Percentiles rank a stretch among this genome's conserved stretches.
Conservation (phyloP, 176 grass and related monocot species). For the Cenchrus purpureus region DNA sequence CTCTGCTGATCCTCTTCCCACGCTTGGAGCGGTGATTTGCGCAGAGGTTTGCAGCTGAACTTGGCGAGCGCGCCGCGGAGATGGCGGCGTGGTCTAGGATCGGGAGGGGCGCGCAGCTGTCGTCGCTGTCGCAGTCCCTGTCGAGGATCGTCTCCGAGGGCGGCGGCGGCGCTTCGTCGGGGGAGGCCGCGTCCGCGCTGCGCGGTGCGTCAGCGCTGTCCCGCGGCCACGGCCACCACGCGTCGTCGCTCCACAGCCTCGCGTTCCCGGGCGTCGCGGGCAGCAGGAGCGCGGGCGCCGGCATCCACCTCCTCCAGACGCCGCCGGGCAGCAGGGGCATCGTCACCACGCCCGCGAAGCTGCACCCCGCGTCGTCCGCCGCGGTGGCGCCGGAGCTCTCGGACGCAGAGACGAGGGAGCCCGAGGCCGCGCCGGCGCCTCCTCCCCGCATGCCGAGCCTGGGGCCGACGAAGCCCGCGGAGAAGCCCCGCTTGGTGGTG, state of each 20-base stretch:
- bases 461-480: slow-evolving; percentile 50
- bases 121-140: slow-evolving; percentile 47
- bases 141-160: slow-evolving; percentile 49
- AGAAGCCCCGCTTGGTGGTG: slow-evolving; percentile 87
- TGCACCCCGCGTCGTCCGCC: slow-evolving; percentile 34
- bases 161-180: background rate
- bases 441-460: slow-evolving; percentile 43
- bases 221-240: background rate
- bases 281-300: background rate
- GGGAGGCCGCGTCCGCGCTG: slow-evolving; percentile 10
- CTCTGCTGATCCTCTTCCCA: background rate
- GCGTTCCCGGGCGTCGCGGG: slow-evolving; percentile 15
- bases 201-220: slow-evolving; percentile 1
- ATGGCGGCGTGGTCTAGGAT: slow-evolving; percentile 72
- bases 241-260: slow-evolving; percentile 34
- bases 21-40: background rate
- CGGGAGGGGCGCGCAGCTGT: slow-evolving; percentile 50
- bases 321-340: slow-evolving; percentile 44
- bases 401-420: slow-evolving; percentile 33
- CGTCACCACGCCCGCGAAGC: slow-evolving; percentile 32
- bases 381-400: slow-evolving; percentile 27
- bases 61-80: background rate
- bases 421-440: background rate
- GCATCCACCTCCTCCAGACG: background rate
- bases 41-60: background rate